Base-by-base conservation (phyloP, 371 early-diverging fungal genomes). In the Mucor sp. region DNA sequence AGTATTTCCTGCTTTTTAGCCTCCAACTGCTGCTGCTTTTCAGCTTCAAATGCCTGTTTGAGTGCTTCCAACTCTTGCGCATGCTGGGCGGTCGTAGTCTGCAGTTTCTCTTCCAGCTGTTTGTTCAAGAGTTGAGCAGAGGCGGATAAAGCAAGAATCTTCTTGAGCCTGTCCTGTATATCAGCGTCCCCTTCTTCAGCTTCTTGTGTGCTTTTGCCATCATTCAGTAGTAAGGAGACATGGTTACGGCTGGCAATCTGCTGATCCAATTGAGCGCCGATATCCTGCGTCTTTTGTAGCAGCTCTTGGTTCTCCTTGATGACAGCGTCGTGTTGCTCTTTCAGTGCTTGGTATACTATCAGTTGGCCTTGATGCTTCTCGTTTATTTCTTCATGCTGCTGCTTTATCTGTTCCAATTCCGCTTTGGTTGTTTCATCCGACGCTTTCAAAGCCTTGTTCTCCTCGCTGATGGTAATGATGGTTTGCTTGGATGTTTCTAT, bases 401-500 rank as follows among this genome's bases (percentile, higher is more conserved):
- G 28, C 41, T 23, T 33, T 15, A 55, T 21, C 1, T 28, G 56
- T 23, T 43, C 56, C 4, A 62, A 25, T 32, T 39, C 39, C 33
- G 30, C 53, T 11, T 53, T 53, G 53, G 53, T 15, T 3, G 27
- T 53, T 53, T 53, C 53, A 25, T 27, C 53, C 5, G 53, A 2
- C 27, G 9, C 21, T 23, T 57, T 47, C 12, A 67, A 44, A 23
- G 21, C 30, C 55, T 44, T 60, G 8, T 65, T 69, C 48, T 70
- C 44, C n/a, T 66, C 58, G 6, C n/a, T n/a, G 6, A 47, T 30
- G 1, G 57, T 17, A 19, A 50, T 33, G 6, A 70, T 59, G 17
- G 44, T 59, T 11, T 63, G 41, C 25, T 70, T 66, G n/a, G 71
- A 70, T 2, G 14, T 37, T 0, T 61, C 58, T 6, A 70, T 61